Conservation (phyloP, 177 flowering plant genomes). For the Vitis hybrid region DNA sequence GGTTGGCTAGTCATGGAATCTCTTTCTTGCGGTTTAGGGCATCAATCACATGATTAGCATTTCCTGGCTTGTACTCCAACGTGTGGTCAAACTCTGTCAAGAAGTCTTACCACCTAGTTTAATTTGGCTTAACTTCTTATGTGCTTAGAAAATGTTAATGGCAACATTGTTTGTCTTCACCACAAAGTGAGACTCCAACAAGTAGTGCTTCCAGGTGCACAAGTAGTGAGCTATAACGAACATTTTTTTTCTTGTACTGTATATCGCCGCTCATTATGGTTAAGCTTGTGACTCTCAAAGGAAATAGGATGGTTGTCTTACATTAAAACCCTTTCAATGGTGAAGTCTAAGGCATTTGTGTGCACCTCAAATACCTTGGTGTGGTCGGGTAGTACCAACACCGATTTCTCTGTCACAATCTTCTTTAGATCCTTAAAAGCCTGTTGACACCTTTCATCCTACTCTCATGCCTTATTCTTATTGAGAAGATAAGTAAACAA, state of each 20-base stretch:
- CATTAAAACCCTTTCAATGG: background rate
- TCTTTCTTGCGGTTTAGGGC: background rate
- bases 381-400: no score
- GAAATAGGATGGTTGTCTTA: background rate
- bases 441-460: background rate
- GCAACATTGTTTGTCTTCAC: conserved; percentile 1
- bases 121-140: conserved; percentile 2
- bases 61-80: background rate
- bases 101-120: conserved; percentile 3
- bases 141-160: background rate
- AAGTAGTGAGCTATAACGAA: background rate
- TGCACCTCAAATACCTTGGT: background rate
- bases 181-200: background rate
- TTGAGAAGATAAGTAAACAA: background rate
- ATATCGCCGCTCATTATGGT: background rate
- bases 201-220: background rate
- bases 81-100: background rate
- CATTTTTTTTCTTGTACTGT: background rate
- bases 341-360: background rate
- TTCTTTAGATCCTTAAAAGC: background rate
- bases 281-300: background rate
- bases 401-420: background rate
- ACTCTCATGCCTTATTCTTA: background rate
- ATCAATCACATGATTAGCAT: background rate
- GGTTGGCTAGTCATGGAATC: no score